Evolutionary conservation across 257 asterid genomes (phyloP), one percentile per base, ranked within the genome.

Genomic region (Echium plantagineum): DNA sequence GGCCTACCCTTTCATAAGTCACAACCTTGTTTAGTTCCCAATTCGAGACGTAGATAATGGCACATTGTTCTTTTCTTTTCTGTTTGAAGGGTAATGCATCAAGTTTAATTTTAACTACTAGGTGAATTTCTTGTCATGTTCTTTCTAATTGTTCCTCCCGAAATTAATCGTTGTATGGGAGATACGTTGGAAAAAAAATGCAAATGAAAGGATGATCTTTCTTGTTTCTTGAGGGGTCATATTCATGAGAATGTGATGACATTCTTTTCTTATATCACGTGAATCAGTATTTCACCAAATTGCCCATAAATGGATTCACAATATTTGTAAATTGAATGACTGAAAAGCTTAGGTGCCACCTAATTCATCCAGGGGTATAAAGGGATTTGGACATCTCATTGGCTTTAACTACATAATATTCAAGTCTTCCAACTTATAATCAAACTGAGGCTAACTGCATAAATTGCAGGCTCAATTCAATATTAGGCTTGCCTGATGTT

Each of bases 171-270:
- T 42, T 4, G 16, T 10, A 42, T 42, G 17, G 17, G 49, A 10
- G 49, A 42, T 42, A 12, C 17, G 17, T 42, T 42, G 49, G 49
- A 13, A 42, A 42, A 42, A 42, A 35, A 42, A 4, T 42, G 16
- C 49, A 42, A 42, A 1, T 4, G 49, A 42, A 42, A 42, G 17
- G 49, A 10, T 10, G 49, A 42, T 70, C 72, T 62, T 63, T 73
- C 1, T 42, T 42, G 49, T 42, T 35, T 35, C 13, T 35, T 42
- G 49, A 42, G 49, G 16, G 16, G 3, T 42, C 16, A 42, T 42
- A 42, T 42, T 13, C 49, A 42, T 42, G 49, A 42, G 49, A 42
- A 42, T 42, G 17, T 42, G 16, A 42, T 42, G 49, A 42, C 49
- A 13, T 42, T 42, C 49, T 42, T 42, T 42, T 42, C 49, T 42